A percentile compares a stretch with the other conserved stretches of the same genome.
Evolutionary conservation across 192 early-diverging fungal species (phyloP).

Genomic region (Gryganskiella cystojenkinii): DNA sequence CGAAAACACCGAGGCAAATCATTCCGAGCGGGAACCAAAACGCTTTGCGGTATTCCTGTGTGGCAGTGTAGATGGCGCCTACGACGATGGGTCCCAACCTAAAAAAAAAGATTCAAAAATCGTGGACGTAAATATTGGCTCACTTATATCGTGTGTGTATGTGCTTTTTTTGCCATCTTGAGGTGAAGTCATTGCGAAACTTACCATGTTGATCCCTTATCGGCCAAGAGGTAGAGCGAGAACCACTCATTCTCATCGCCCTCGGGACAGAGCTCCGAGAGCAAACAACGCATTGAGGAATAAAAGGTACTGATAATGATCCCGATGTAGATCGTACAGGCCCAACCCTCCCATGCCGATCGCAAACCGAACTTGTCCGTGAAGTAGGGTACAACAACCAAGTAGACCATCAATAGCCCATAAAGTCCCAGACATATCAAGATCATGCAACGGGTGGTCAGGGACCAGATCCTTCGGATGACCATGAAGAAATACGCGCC

Average conservation of each 20-base stretch:
- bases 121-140: background rate
- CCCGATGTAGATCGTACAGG: slow-evolving; percentile 46
- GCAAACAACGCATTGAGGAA: slow-evolving; percentile 60
- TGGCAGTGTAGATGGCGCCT: slow-evolving; percentile 44
- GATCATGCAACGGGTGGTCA: slow-evolving; percentile 60
- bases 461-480: slow-evolving; percentile 57
- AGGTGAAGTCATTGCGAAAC: no score
- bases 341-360: slow-evolving; percentile 33
- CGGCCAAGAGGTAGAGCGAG: slow-evolving; percentile 68
- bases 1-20: slow-evolving; percentile 51
- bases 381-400: slow-evolving; percentile 56
- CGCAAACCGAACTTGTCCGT: slow-evolving; percentile 41
- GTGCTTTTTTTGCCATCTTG: no score
- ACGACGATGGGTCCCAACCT: slow-evolving; percentile 62
- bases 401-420: slow-evolving; percentile 58
- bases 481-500: slow-evolving; percentile 60
- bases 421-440: slow-evolving; percentile 51
- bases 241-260: slow-evolving; percentile 78
- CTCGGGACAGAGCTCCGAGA: slow-evolving; percentile 68
- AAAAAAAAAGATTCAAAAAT: slow-evolving; percentile 1
- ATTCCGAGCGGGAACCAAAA: slow-evolving; percentile 59
- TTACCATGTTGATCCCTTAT: slow-evolving; percentile 67
- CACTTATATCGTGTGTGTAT: background rate
- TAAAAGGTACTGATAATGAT: slow-evolving; percentile 62
- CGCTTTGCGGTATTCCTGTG: slow-evolving; percentile 56